A percentile compares a stretch with the other conserved stretches of the same genome.
Conservation (phyloP, 106 monocot species). For the Chionographis japonica region DNA sequence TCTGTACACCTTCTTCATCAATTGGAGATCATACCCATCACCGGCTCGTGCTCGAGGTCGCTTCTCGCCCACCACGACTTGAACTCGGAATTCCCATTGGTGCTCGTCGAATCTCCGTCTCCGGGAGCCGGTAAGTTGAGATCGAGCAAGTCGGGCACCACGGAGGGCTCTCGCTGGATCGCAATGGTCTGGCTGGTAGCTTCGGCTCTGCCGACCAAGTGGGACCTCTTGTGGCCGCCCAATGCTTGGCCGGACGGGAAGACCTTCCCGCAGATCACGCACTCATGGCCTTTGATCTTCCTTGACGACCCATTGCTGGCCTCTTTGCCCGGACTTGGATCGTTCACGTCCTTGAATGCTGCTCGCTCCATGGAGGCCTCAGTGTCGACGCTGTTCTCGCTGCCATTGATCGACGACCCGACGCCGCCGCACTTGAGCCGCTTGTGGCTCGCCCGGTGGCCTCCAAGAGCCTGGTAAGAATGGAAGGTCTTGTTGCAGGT, state of each 20-base stretch:
- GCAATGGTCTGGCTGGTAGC: neutral
- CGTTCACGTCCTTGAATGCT: neutral
- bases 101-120: slow-evolving; percentile 16
- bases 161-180: neutral
- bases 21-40: neutral
- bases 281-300: slow-evolving; percentile 2
- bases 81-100: slow-evolving; percentile 1
- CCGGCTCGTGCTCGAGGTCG: neutral
- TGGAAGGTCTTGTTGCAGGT: slow-evolving; percentile 27
- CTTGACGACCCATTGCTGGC: no score
- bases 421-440: neutral
- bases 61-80: slow-evolving; percentile 8
- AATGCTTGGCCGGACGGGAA: slow-evolving; percentile 38
- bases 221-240: slow-evolving; percentile 42
- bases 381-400: neutral
- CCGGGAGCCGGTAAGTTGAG: slow-evolving; percentile 26
- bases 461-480: slow-evolving; percentile 29
- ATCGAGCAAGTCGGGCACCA: slow-evolving; percentile 16
- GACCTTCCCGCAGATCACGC: slow-evolving; percentile 23
- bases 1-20: slow-evolving; percentile 10
- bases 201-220: slow-evolving; percentile 1
- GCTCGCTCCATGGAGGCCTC: neutral
- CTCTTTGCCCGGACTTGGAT: neutral
- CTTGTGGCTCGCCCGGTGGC: slow-evolving; percentile 20
- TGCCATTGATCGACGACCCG: no score